These are phyloP conservation scores for Venturia oleaginea DNA, from an alignment of 2,329 filamentous ascomycete species.

Conservation along the genomic window DNA sequence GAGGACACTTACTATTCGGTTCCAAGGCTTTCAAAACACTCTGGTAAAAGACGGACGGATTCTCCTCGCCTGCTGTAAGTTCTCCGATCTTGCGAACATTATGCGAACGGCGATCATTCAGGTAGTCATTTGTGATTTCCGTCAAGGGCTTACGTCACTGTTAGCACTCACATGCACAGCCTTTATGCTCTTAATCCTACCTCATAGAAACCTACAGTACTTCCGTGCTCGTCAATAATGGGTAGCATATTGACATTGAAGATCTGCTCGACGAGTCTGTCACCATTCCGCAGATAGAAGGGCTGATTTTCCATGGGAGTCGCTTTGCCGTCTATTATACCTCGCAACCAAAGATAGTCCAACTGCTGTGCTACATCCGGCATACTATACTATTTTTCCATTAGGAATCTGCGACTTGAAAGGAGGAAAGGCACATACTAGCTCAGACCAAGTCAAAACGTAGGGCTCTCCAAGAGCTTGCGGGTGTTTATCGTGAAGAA, in stretches of 20 bases:
- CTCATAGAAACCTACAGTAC: slow-evolving; percentile 8
- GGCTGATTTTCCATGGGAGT: not conserved
- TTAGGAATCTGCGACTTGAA: not conserved
- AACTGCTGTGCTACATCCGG: slow-evolving; percentile 5
- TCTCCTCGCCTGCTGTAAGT: slow-evolving; percentile 10
- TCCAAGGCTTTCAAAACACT: slow-evolving; percentile 7
- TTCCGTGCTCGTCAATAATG: slow-evolving; percentile 10
- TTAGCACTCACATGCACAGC: not conserved
- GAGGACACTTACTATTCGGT: not conserved
- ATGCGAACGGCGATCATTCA: slow-evolving; percentile 8
- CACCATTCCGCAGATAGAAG: slow-evolving; percentile 6
- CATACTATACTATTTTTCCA: not conserved
- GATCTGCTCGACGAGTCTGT: slow-evolving; percentile 28
- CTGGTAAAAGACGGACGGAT: not conserved
- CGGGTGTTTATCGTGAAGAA: slow-evolving; percentile 11
- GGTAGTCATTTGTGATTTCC: slow-evolving; percentile 5
- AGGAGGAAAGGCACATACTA: not conserved
- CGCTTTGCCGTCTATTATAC: not conserved
- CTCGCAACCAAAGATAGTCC: slow-evolving; percentile 6
- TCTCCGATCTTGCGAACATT: slow-evolving; percentile 7
- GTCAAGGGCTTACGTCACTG: not conserved
- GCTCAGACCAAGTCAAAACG: slow-evolving; percentile 5
- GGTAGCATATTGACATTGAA: slow-evolving; percentile 38
- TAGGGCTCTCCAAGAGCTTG: slow-evolving; percentile 10
- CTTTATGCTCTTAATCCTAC: not conserved